Conservation (phyloP, 208 protist genomes). For the Phytomonas sp. region DNA sequence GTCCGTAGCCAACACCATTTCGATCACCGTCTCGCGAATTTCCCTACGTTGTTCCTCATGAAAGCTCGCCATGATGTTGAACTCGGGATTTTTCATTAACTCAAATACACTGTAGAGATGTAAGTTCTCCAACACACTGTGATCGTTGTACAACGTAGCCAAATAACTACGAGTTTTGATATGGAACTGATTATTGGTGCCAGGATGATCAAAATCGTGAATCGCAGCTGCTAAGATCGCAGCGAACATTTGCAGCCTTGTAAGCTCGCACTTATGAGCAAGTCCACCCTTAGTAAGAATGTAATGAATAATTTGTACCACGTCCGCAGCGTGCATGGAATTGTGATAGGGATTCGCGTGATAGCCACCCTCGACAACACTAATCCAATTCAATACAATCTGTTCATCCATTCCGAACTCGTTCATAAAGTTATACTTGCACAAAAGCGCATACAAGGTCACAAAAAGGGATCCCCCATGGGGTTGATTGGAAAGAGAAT, state of each 20-base stretch:
- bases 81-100: constrained; percentile 77
- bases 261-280: constrained; percentile 57
- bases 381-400: constrained; percentile 83
- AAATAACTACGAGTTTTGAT: constrained; percentile 78
- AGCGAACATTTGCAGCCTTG: constrained; percentile 81
- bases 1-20: constrained; percentile 93
- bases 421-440: constrained; percentile 73
- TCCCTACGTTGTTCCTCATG: constrained; percentile 70
- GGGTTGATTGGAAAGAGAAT: constrained; percentile 40
- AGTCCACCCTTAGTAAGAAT: constrained; percentile 73
- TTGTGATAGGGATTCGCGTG: constrained; percentile 91
- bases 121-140: constrained; percentile 93
- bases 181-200: constrained; percentile 92
- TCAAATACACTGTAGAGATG: constrained; percentile 89
- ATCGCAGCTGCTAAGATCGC: constrained; percentile 88
- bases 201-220: constrained; percentile 96
- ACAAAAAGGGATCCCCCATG: constrained; percentile 78
- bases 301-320: constrained; percentile 84
- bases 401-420: constrained; percentile 91
- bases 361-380: constrained; percentile 85
- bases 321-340: constrained; percentile 90
- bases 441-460: constrained; percentile 83
- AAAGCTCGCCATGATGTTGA: constrained; percentile 81
- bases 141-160: constrained; percentile 92
- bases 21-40: constrained; percentile 83